These are phyloP conservation scores for Magnusiomyces suaveolens DNA, from an alignment of 1,139 yeast species.

Conservation along the genomic window DNA sequence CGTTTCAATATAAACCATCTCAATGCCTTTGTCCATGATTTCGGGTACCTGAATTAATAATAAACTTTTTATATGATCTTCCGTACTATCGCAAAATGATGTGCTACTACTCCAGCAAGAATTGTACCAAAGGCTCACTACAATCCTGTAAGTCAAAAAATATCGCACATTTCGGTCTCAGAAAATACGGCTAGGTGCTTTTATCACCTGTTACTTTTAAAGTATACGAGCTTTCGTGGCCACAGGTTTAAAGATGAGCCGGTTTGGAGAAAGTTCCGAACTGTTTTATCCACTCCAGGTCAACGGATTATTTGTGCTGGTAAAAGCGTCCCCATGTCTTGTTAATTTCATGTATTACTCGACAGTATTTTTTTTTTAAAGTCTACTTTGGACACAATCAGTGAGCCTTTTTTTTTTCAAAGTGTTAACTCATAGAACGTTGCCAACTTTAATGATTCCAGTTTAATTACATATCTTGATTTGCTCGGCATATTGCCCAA, in stretches of 20 bases:
- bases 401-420: too few species aligned
- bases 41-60: background rate
- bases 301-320: conserved; percentile 44
- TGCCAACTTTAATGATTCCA: too few species aligned
- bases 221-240: conserved; percentile 31
- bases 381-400: too few species aligned
- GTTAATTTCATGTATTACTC: too few species aligned
- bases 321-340: too few species aligned
- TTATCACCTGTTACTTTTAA: conserved; percentile 41
- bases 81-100: background rate
- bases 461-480: too few species aligned
- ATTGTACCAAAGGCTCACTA: background rate
- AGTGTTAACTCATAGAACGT: too few species aligned
- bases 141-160: background rate
- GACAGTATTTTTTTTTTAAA: too few species aligned
- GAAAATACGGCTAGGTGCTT: conserved; percentile 7
- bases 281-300: conserved; percentile 41
- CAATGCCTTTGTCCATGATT: background rate
- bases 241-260: conserved; percentile 40
- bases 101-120: background rate
- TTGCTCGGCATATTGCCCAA: too few species aligned
- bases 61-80: background rate
- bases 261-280: conserved; percentile 40
- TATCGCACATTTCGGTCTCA: background rate
- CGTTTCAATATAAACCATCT: background rate